Base-by-base conservation (phyloP, 495 filamentous ascomycete genomes). In the Venustampulla echinocandica region DNA sequence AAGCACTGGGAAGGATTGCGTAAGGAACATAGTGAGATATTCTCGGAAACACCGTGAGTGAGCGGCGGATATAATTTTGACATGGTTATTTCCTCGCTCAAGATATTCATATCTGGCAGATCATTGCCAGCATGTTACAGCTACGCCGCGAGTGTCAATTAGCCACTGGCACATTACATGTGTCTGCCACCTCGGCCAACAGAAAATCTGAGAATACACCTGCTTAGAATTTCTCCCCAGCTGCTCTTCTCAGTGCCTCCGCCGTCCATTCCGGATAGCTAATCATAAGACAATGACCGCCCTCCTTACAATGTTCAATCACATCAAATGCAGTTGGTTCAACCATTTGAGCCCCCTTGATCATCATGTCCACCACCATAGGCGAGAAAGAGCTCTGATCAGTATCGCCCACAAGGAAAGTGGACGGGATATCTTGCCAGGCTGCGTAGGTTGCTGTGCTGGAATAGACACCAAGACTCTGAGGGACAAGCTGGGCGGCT, bases 171-270 rank as follows among this genome's bases (percentile, higher is more conserved):
- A n/a, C n/a, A n/a, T n/a, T n/a, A n/a, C n/a, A n/a, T n/a, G n/a
- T n/a, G n/a, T n/a, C n/a, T n/a, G n/a, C n/a, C n/a, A n/a, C n/a
- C n/a, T n/a, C n/a, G n/a, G n/a, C n/a, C n/a, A n/a, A n/a, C n/a
- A n/a, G n/a, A n/a, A n/a, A n/a, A n/a, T n/a, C n/a, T n/a, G n/a
- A n/a, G n/a, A n/a, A n/a, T n/a, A n/a, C n/a, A n/a, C n/a, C 15
- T 5, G 34, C 34, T 37, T 37, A 37, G 15, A 46, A 36, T 33
- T 46, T 46, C 43, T 46, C 43, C 3, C 43, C 30, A 11, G 43
- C 43, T 10, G 44, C 44, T 21, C 36, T 24, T 20, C 33, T 30
- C 19, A 47, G 19, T 5, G 25, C 33, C 18, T 47, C 35, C 17
- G 35, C 44, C 9, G 36, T 40, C 33, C 34, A 39, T 24, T 39